These are phyloP conservation scores for Colletotrichum chlorophyti DNA, from an alignment of 2,329 filamentous ascomycete species.

Conservation along the genomic window DNA sequence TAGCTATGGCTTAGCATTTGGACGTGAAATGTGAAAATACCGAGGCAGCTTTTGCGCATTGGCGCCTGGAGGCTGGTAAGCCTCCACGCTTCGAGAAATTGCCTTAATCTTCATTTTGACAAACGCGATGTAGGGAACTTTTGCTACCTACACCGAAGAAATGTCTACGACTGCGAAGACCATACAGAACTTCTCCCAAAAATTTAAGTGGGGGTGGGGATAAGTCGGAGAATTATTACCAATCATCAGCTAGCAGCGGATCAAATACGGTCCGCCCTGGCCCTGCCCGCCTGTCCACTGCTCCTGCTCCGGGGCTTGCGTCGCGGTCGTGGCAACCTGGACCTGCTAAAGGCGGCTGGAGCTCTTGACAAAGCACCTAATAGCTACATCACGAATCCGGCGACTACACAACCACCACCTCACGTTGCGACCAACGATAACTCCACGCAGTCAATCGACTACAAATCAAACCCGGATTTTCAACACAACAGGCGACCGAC, in stretches of 20 bases:
- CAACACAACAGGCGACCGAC: conserved; percentile 2
- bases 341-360: conserved; percentile 25
- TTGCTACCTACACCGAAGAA: conserved; percentile 8
- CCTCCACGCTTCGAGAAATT: conserved; percentile 68
- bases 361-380: conserved; percentile 18
- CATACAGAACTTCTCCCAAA: conserved; percentile 28
- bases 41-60: conserved; percentile 66
- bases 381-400: conserved; percentile 29
- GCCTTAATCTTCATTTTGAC: conserved; percentile 66
- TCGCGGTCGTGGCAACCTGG: conserved; percentile 28
- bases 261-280: conserved; percentile 13
- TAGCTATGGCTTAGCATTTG: background rate
- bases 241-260: conserved; percentile 10
- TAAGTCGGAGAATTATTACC: conserved; percentile 23
- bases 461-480: background rate
- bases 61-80: conserved; percentile 71
- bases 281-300: conserved; percentile 16
- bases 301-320: conserved; percentile 13
- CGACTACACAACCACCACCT: conserved; percentile 5
- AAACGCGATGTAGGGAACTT: background rate
- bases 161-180: background rate
- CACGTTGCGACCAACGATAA: conserved; percentile 16
- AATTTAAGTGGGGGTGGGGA: conserved; percentile 30
- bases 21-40: background rate
- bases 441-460: background rate